Evolutionary conservation across 2,329 filamentous ascomycete genomes (phyloP), one percentile per base, ranked within the genome.

Genomic region (Colletotrichum tofieldiae): DNA sequence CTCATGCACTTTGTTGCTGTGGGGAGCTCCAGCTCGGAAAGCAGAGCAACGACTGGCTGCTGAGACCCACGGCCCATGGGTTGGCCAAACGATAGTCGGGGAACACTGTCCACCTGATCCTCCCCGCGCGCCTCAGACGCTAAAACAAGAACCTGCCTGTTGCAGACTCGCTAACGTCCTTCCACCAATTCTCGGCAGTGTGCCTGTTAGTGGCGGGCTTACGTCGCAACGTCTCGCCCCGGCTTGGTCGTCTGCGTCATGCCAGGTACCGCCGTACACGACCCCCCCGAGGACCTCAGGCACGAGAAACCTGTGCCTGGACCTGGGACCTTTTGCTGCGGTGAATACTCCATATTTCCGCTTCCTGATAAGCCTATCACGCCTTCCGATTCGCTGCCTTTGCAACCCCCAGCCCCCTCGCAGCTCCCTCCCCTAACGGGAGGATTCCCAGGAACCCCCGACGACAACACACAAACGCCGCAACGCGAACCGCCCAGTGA

Each of bases 91-190:
- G 49, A 71, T 56, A 37, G 62, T 49, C 32, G 66, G 51, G 65
- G 32, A 63, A 55, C 45, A 51, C 32, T 64, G 66, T 68, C 69
- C 69, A 47, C 65, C 37, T 64, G 65, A 69, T 55, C 65, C 59
- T 52, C 47, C n/a, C 32, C 54, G 20, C 54, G 20, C 54, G 58
- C 45, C 59, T 55, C 37, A 20, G 58, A 65, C 69, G 65, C 69
- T 72, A 65, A 55, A 58, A 45, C 26, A 35, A n/a, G 65, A 54
- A 72, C 69, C 69, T 72, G 65, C 69, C 69, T 72, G 69, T 69
- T 72, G 69, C 58, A 69, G 69, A 64, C 47, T 20, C 18, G 26
- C 45, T 69, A 69, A 64, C 65, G n/a, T 39, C 23, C 23, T 18
- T 12, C 7, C n/a, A 29, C 29, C 16, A 5, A 14, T 11, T 7